Evolutionary conservation across 1,139 yeast genomes (phyloP), one percentile per base, ranked within the genome.

Genomic region (Protomyces inundatus): DNA sequence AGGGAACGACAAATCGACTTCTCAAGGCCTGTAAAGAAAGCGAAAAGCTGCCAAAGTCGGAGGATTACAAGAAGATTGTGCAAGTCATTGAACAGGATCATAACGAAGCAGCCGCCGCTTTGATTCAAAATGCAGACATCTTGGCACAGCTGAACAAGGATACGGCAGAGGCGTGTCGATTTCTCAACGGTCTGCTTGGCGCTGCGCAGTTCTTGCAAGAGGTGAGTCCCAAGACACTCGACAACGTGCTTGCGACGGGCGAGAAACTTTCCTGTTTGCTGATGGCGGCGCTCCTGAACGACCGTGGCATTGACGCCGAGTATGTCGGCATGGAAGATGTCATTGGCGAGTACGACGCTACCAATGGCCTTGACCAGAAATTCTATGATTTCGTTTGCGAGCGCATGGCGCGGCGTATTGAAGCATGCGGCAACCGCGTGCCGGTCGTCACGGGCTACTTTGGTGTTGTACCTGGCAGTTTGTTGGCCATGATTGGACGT

Each of bases 381-480:
- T 77, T 91, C 72, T 93, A 91, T 75, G 79, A 80, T 63, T 81
- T 79, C 68, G 79, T 93, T 69, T 82, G 90, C 6, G 75, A 75
- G 33, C 79, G 80, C 63, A 82, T 91, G 69, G 90, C 86, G 30
- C 79, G 78, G 40, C 82, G 79, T 67, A 79, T 90, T 14, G 73
- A 72, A 32, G 75, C 74, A 45, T 66, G 74, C 34, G 73, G 75
- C 0, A 81, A 77, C 62, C 77, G 76, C n/a, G 70, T 68, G 34
- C 98, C 98, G 0, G 97, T 93, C 1, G 81, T 93, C 65, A 93
- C 98, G 34, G 98, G 98, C 1, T 93, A 89, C 75, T 93, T 93
- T 72, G 98, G 98, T 36, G 80, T 84, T 46, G 90, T 93, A 12
- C 98, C 98, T 35, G 97, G 97, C 68, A 98, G 98, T 16, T 79